Base-by-base conservation (phyloP, 1,139 yeast genomes). In the Geotrichum aggregatum region DNA sequence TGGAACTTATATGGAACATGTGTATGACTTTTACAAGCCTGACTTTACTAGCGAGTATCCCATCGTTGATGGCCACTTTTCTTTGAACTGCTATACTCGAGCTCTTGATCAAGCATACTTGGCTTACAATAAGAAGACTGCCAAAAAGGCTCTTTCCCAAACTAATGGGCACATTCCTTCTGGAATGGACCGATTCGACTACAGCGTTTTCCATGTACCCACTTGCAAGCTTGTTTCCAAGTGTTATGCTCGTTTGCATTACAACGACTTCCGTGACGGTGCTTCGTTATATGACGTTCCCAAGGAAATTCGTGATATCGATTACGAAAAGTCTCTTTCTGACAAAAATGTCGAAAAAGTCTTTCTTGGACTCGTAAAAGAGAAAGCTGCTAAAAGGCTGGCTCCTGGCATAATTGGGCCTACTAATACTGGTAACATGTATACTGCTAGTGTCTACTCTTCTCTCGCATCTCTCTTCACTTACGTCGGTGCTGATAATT, bases 351-450 rank as follows among this genome's bases (percentile, higher is more conserved):
- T 91, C 61, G 98, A 92, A 72, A 92, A 92, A 76, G 75, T 83
- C 28, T 91, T 92, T 71, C 80, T 92, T 63, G 81, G 80, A 24
- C 75, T 87, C 60, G 82, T 96, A 57, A 91, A 92, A 76, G 83
- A 79, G 58, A 73, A 76, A 60, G 76, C 83, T 58, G 79, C 80
- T 60, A 77, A 77, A 66, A 81, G 91, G 70, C 89, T 94, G 54
- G 77, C 76, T 50, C 95, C 96, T 33, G 82, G 96, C 31, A 76
- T 92, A 70, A 76, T 75, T 61, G 91, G 91, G 46, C 94, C 98
- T 66, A 92, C 98, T 61, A 91, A 92, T 74, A 89, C 96, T 58
- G 99, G 99, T 74, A 94, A 94, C 79, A 87, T 91, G 91, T 94
- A 94, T 79, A 88, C 98, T 47, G 98, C 94, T 59, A 87, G 96